Evolutionary conservation across 768 basidiomycete species (phyloP).

Genomic region (Suillus brevipes): DNA sequence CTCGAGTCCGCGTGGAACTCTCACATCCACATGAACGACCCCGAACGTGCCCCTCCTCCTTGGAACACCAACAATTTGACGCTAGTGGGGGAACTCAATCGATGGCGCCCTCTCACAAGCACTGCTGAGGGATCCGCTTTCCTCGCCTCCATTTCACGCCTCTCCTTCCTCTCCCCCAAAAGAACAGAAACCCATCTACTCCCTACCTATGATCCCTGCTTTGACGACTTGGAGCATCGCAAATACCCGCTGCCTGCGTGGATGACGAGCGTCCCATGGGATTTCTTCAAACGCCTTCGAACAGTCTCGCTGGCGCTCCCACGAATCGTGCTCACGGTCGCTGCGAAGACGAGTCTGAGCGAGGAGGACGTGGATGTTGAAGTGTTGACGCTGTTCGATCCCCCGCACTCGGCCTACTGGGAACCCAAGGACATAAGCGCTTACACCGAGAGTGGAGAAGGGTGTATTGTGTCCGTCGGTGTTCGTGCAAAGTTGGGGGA

Average conservation of each 20-base stretch:
- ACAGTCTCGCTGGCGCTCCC: not conserved
- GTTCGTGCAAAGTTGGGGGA: not conserved
- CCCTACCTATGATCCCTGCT: not conserved
- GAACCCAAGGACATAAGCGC: not conserved
- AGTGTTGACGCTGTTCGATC: not conserved
- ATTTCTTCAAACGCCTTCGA: slow-evolving; percentile 29
- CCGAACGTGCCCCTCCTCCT: slow-evolving; percentile 18
- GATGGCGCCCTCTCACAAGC: slow-evolving; percentile 38
- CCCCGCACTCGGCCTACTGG: not conserved
- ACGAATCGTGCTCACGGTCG: not conserved
- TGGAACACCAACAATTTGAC: slow-evolving; percentile 23
- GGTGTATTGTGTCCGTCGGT: not conserved
- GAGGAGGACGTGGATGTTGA: not conserved
- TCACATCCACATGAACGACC: slow-evolving; percentile 1
- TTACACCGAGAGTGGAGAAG: not conserved
- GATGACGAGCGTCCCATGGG: slow-evolving; percentile 33
- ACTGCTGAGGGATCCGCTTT: slow-evolving; percentile 34
- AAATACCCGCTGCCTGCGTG: slow-evolving; percentile 17
- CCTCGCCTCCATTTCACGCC: slow-evolving; percentile 38
- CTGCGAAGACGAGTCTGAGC: not conserved
- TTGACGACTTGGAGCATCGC: not conserved
- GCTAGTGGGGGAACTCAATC: slow-evolving; percentile 28
- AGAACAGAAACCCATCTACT: not conserved
- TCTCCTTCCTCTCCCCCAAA: slow-evolving; percentile 28
- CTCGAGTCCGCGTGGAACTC: slow-evolving; percentile 19